phyloP scores from a whole-genome alignment of 2,329 filamentous ascomycete species.

The Hysterium pulicare region DNA sequence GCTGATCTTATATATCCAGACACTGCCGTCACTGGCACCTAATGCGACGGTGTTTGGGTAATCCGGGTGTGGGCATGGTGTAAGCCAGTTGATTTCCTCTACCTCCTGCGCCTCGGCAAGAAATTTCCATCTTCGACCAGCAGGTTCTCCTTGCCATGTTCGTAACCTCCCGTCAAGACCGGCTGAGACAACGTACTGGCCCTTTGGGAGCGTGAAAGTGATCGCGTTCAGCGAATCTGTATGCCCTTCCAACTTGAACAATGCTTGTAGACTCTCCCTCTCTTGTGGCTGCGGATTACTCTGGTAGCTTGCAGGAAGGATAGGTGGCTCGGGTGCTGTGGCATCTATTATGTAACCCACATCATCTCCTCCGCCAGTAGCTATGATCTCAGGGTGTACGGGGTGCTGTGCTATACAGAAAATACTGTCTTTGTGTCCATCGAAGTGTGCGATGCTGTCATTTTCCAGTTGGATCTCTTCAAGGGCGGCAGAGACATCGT shows the following conservation, averaged over 20 bases:
- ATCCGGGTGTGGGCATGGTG: conserved; percentile 65
- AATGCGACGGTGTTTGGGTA: conserved; percentile 81
- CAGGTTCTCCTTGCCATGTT: conserved; percentile 57
- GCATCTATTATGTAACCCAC: conserved; percentile 84
- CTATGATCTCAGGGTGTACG: conserved; percentile 69
- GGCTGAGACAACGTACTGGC: conserved; percentile 80
- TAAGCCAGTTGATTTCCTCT: conserved; percentile 90
- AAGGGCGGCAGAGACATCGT: conserved; percentile 51
- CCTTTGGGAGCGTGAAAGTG: conserved; percentile 75
- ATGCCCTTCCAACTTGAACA: conserved; percentile 83
- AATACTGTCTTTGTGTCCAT: conserved; percentile 83
- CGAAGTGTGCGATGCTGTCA: conserved; percentile 91
- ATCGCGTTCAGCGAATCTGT: conserved; percentile 86
- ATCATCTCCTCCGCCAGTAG: conserved; percentile 84
- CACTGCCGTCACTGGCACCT: conserved; percentile 83
- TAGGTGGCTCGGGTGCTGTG: conserved; percentile 59
- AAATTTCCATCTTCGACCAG: conserved; percentile 59
- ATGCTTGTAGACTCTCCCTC: conserved; percentile 57
- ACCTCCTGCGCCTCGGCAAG: conserved; percentile 82
- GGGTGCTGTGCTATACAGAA: conserved; percentile 96
- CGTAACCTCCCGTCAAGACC: conserved; percentile 83
- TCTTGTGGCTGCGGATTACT: conserved; percentile 59
- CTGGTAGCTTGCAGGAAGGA: conserved; percentile 75
- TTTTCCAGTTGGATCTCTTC: conserved; percentile 80
- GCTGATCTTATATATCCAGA: conserved; percentile 94